These are phyloP conservation scores for Periconia sp. DNA, from an alignment of 2,329 filamentous ascomycete genomes.

Conservation along the genomic window DNA sequence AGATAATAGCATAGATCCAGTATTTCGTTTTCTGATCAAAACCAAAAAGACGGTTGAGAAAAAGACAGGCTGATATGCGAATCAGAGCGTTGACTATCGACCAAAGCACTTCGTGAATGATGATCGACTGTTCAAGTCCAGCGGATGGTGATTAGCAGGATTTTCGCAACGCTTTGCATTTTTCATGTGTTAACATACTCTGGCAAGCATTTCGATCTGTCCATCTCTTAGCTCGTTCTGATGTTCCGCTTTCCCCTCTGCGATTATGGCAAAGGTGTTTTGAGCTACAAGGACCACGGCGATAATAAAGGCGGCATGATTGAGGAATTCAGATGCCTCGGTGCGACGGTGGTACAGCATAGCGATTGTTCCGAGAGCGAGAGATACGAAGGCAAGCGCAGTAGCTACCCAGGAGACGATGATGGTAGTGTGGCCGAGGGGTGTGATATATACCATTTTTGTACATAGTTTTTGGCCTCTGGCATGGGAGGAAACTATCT, in stretches of 20 bases:
- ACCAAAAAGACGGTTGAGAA: neutral
- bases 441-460: neutral
- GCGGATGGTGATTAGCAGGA: no score
- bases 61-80: neutral
- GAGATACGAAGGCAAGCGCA: neutral
- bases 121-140: constrained; percentile 3
- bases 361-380: no score
- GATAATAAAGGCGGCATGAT: neutral
- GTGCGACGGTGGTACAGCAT: no score
- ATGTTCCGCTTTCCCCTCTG: neutral
- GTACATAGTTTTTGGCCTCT: neutral
- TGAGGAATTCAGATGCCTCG: neutral
- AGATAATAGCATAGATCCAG: neutral
- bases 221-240: neutral
- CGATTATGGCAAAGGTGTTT: constrained; percentile 1
- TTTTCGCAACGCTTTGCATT: no score
- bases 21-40: neutral
- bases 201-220: neutral
- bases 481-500: no score
- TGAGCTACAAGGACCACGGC: neutral
- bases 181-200: neutral
- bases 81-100: neutral
- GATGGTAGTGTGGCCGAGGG: neutral
- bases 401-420: neutral
- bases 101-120: constrained; percentile 2